Evolutionary conservation across 2,329 filamentous ascomycete genomes (phyloP).

Genomic region (Xylaria sp.): DNA sequence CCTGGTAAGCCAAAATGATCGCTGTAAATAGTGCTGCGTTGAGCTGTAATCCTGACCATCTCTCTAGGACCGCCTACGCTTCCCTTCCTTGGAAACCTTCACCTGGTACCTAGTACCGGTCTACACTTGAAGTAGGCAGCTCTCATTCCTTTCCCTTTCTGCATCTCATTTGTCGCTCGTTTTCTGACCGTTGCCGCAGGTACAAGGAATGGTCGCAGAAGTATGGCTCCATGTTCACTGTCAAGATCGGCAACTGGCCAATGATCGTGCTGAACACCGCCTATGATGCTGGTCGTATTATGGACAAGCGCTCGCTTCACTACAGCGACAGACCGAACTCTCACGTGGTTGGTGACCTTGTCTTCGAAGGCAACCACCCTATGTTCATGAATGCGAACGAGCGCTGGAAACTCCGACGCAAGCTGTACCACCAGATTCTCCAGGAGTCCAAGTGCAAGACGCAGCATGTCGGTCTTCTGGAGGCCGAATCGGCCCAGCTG

Average conservation of each 20-base stretch:
- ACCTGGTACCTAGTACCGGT: background rate
- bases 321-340: conserved; percentile 7
- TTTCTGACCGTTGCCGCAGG: background rate
- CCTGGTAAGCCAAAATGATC: background rate
- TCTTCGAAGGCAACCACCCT: conserved; percentile 5
- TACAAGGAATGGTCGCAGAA: conserved; percentile 1
- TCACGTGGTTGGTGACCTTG: background rate
- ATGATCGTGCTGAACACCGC: background rate
- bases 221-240: conserved; percentile 2
- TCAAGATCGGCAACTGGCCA: background rate
- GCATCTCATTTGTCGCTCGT: background rate
- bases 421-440: conserved; percentile 1
- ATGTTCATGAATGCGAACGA: conserved; percentile 7
- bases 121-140: background rate
- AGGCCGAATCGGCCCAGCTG: conserved; percentile 9
- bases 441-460: conserved; percentile 7
- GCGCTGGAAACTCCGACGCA: background rate
- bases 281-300: background rate
- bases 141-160: background rate
- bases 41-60: background rate
- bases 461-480: conserved; percentile 3
- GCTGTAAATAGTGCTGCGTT: background rate
- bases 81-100: conserved; percentile 1
- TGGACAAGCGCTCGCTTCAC: background rate
- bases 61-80: background rate